Conservation (phyloP, 768 basidiomycete species). For the Suillus plorans region DNA sequence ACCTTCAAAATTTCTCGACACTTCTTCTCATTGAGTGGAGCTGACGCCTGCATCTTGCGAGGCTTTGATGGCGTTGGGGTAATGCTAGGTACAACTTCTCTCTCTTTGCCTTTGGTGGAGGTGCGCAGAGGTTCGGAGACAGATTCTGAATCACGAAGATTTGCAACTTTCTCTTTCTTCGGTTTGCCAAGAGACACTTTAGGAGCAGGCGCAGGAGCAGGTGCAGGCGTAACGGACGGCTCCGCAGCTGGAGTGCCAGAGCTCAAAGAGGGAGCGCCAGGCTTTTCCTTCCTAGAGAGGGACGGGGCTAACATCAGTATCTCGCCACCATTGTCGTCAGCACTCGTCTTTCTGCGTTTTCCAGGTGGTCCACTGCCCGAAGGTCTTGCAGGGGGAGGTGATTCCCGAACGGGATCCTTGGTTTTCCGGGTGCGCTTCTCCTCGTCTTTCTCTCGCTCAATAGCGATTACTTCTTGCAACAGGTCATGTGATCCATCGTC, state of each 20-base stretch:
- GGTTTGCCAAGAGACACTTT: slow-evolving; percentile 32
- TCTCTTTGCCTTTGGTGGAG: slow-evolving; percentile 76
- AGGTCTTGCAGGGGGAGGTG: slow-evolving; percentile 36
- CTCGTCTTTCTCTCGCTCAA: slow-evolving; percentile 67
- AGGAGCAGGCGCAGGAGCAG: slow-evolving; percentile 27
- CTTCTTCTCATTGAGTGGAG: slow-evolving; percentile 79
- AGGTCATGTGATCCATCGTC: slow-evolving; percentile 84
- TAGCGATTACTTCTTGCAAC: slow-evolving; percentile 78
- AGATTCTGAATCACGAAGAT: slow-evolving; percentile 9
- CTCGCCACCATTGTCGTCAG: slow-evolving; percentile 54
- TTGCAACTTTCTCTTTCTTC: slow-evolving; percentile 46
- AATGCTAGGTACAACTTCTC: slow-evolving; percentile 41
- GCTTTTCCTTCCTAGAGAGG: slow-evolving; percentile 50
- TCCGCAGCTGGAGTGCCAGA: slow-evolving; percentile 43
- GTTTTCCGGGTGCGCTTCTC: slow-evolving; percentile 46
- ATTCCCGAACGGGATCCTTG: slow-evolving; percentile 40
- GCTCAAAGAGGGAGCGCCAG: slow-evolving; percentile 34
- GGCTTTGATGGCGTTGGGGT: slow-evolving; percentile 38
- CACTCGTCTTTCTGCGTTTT: slow-evolving; percentile 58
- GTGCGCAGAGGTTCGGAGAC: slow-evolving; percentile 31
- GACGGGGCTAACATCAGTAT: slow-evolving; percentile 63
- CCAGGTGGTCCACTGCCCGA: slow-evolving; percentile 38
- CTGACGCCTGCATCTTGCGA: slow-evolving; percentile 38
- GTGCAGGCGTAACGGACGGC: slow-evolving; percentile 24
- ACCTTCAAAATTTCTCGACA: slow-evolving; percentile 68